Evolutionary conservation across 352 stramenopile genomes (phyloP).

Genomic region (Pilasporangium apinafurcum): DNA sequence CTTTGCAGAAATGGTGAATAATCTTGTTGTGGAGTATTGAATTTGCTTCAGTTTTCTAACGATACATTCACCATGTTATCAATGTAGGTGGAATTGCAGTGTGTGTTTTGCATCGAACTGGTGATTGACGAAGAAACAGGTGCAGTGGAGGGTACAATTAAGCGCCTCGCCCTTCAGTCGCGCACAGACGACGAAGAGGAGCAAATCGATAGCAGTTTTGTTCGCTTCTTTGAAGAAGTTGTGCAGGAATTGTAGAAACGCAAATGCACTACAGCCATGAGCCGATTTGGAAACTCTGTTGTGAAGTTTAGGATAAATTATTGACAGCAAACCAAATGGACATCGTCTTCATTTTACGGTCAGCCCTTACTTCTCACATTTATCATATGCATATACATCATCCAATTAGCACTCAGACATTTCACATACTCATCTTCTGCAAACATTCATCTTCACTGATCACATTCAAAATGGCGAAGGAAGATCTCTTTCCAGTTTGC

Average conservation of each 20-base stretch:
- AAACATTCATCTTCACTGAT: constrained; percentile 1
- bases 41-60: background rate
- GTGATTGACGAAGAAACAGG: constrained; percentile 54
- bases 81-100: constrained; percentile 73
- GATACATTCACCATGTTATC: background rate
- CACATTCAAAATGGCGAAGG: constrained; percentile 55
- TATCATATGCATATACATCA: background rate
- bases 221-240: constrained; percentile 77
- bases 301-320: constrained; percentile 1
- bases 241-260: constrained; percentile 57
- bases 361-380: background rate
- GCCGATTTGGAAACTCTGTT: no score
- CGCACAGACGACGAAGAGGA: constrained; percentile 58
- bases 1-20: constrained; percentile 73
- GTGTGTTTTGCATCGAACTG: constrained; percentile 80
- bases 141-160: constrained; percentile 54
- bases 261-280: no score
- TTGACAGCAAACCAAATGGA: no score
- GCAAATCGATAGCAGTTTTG: constrained; percentile 81
- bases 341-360: no score
- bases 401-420: background rate
- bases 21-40: background rate
- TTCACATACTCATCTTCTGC: background rate
- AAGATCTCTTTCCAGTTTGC: constrained; percentile 70
- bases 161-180: constrained; percentile 58